phyloP scores from a whole-genome alignment of 2,329 filamentous ascomycete genomes.

The Leptographium radiaticola region DNA sequence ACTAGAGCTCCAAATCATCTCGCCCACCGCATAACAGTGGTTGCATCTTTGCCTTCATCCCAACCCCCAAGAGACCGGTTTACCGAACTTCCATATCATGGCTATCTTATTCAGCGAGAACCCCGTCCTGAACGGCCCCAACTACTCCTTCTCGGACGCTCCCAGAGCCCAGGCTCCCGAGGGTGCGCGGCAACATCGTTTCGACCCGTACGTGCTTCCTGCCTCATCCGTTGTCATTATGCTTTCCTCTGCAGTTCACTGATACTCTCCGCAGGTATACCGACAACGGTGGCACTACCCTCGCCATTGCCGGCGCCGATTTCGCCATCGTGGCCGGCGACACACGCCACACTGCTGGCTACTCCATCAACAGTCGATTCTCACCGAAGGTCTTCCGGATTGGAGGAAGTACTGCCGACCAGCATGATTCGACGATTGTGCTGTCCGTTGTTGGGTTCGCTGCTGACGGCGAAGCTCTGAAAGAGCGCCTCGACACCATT shows the following conservation, averaged over 20 bases:
- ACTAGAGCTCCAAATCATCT: not conserved
- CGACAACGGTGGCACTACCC: conserved; percentile 92
- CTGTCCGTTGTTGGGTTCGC: conserved; percentile 93
- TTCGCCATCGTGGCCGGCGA: conserved; percentile 97
- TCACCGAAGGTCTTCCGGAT: conserved; percentile 96
- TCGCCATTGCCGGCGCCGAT: conserved; percentile 85
- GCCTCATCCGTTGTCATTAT: not conserved
- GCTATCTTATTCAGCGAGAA: conserved; percentile 59
- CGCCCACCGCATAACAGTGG: conserved; percentile 6
- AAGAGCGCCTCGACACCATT: conserved; percentile 83
- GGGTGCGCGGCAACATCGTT: conserved; percentile 57
- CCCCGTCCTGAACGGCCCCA: conserved; percentile 54
- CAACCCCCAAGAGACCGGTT: not conserved
- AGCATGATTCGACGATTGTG: conserved; percentile 74
- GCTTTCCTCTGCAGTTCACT: too few species aligned
- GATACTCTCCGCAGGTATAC: conserved; percentile 54
- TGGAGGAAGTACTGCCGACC: conserved; percentile 75
- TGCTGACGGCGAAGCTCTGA: conserved; percentile 84
- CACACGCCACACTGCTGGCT: conserved; percentile 88
- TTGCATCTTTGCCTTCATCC: not conserved
- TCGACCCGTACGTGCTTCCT: conserved; percentile 64
- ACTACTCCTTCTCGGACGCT: conserved; percentile 53
- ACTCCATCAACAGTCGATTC: conserved; percentile 97
- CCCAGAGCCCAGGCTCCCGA: conserved; percentile 41
- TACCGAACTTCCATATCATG: conserved; percentile 27